phyloP scores from a whole-genome alignment of 192 early-diverging fungal species.

The Phycomyces blakesleeanus region DNA sequence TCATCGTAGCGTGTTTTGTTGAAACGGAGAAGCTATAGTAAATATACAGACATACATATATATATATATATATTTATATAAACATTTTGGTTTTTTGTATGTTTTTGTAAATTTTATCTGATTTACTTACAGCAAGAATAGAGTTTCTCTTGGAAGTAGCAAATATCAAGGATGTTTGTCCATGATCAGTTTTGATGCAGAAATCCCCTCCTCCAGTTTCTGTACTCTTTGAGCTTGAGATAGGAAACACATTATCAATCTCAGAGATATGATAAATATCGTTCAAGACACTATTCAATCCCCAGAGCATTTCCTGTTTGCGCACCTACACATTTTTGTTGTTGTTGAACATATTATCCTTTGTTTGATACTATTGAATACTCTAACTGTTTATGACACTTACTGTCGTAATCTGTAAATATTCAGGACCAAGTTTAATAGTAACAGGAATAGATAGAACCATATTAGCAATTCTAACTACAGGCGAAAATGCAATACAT shows the following conservation, averaged over 20 bases:
- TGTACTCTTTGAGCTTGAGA: not conserved
- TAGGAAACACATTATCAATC: constrained; percentile 12
- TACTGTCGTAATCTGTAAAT: constrained; percentile 69
- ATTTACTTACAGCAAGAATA: constrained; percentile 32
- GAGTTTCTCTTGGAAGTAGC: constrained; percentile 65
- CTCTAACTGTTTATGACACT: not conserved
- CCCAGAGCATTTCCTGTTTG: constrained; percentile 71
- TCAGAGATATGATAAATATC: constrained; percentile 75
- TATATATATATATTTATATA: not conserved
- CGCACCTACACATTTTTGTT: constrained; percentile 15
- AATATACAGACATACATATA: not conserved
- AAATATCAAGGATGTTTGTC: constrained; percentile 57
- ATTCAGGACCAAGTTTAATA: constrained; percentile 75
- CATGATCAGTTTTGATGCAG: constrained; percentile 63
- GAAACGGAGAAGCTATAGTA: constrained; percentile 57
- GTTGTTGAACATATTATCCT: too few species aligned
- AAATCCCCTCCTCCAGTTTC: constrained; percentile 38
- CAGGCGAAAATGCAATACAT: constrained; percentile 54
- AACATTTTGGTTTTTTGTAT: constrained; percentile 51
- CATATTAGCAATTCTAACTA: constrained; percentile 57
- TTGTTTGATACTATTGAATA: not conserved
- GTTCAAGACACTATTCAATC: constrained; percentile 67
- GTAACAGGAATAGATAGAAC: constrained; percentile 62
- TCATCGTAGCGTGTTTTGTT: constrained; percentile 60
- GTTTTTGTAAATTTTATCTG: too few species aligned